A percentile compares a stretch with the other conserved stretches of the same genome.
These are phyloP conservation scores for Entamoeba histolytica DNA, from an alignment of 208 protist species.

Conservation along the genomic window DNA sequence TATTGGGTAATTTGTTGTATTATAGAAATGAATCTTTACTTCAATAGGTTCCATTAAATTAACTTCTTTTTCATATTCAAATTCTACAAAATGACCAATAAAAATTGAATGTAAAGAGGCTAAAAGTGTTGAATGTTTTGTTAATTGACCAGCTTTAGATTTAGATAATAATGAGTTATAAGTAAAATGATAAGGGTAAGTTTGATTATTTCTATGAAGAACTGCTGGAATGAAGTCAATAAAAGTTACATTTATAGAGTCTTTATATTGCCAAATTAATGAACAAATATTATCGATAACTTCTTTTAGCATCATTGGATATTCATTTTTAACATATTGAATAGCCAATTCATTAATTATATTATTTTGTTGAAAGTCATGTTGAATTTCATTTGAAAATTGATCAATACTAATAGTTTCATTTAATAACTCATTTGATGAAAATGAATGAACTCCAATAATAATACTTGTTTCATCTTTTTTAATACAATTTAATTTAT, in stretches of 20 bases:
- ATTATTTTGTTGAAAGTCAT: neutral
- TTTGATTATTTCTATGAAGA: neutral
- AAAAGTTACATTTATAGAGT: neutral
- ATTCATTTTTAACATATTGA: neutral
- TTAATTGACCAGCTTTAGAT: neutral
- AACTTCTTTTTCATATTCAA: neutral
- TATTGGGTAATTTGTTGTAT: neutral
- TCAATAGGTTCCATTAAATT: neutral
- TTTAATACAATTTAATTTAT: neutral
- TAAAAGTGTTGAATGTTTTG: neutral
- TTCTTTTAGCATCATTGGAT: neutral
- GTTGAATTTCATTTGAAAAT: neutral
- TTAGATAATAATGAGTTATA: neutral
- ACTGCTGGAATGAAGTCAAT: neutral
- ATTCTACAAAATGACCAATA: neutral
- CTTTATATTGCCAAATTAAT: neutral
- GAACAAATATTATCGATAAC: neutral
- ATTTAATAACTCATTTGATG: neutral
- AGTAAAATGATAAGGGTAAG: neutral
- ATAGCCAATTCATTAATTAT: neutral
- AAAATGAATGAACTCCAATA: neutral
- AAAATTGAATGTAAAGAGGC: neutral
- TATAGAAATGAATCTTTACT: neutral
- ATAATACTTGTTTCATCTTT: neutral
- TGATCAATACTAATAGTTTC: neutral